Evolutionary conservation across 2,329 filamentous ascomycete genomes (phyloP).

Genomic region (Pseudogymnoascus pannorum): DNA sequence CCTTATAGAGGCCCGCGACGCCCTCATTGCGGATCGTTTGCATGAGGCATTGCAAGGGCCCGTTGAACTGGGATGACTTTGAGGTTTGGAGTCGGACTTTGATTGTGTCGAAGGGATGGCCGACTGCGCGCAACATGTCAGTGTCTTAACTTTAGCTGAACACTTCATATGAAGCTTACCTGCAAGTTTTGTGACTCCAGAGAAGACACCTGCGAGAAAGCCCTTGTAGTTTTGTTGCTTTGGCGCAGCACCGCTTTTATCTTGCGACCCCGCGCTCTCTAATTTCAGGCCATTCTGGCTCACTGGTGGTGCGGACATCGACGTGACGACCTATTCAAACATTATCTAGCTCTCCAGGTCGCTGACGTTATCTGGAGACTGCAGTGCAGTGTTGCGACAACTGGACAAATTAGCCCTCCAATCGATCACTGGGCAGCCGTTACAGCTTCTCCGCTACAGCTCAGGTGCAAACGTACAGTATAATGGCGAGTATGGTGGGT

Average conservation of each 20-base stretch:
- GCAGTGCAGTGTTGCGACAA: background rate
- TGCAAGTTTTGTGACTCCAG: constrained; percentile 80
- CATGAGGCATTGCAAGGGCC: constrained; percentile 76
- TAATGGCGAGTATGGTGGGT: background rate
- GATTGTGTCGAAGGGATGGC: constrained; percentile 84
- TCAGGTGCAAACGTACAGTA: background rate
- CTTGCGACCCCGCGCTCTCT: background rate
- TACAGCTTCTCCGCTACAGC: background rate
- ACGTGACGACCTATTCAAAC: background rate
- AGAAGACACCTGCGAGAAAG: constrained; percentile 96
- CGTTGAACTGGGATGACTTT: constrained; percentile 66
- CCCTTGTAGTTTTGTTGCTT: constrained; percentile 60
- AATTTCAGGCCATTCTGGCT: constrained; percentile 7
- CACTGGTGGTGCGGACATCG: constrained; percentile 1
- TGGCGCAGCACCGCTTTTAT: background rate
- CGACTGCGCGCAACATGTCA: constrained; percentile 33
- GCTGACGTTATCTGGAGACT: background rate
- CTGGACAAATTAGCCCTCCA: constrained; percentile 3
- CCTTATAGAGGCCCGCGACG: constrained; percentile 82
- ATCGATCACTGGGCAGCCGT: background rate
- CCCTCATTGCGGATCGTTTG: constrained; percentile 85
- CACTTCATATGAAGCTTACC: constrained; percentile 46
- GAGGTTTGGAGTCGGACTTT: constrained; percentile 95
- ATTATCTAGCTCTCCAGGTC: background rate
- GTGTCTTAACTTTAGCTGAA: background rate